These are phyloP conservation scores for Zopfia rhizophila DNA, from an alignment of 2,329 filamentous ascomycete species.

Conservation along the genomic window DNA sequence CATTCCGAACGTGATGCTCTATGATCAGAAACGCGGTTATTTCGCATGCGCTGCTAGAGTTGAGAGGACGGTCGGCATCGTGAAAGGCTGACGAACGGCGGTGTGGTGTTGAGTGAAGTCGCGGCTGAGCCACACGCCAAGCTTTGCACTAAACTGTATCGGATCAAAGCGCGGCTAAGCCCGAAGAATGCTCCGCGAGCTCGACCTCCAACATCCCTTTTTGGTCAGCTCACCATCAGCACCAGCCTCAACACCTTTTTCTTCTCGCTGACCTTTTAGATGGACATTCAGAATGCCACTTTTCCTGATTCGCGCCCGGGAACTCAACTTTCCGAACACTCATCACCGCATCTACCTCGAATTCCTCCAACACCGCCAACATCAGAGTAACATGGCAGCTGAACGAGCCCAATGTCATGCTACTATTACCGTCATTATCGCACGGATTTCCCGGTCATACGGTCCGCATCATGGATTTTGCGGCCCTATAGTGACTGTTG, in stretches of 20 bases:
- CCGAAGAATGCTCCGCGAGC: too few species aligned
- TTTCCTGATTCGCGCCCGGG: constrained; percentile 27
- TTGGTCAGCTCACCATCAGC: constrained; percentile 30
- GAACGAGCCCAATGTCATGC: too few species aligned
- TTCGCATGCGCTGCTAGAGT: too few species aligned
- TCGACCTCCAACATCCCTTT: background rate
- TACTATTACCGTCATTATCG: constrained; percentile 3
- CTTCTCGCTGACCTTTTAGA: constrained; percentile 21
- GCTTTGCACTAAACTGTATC: constrained; percentile 14
- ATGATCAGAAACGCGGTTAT: too few species aligned
- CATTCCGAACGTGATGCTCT: too few species aligned
- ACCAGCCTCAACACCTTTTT: constrained; percentile 28
- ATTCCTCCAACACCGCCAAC: constrained; percentile 18
- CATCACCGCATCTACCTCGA: constrained; percentile 19
- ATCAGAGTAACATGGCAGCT: constrained; percentile 20
- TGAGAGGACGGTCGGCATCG: too few species aligned
- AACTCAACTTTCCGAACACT: constrained; percentile 27
- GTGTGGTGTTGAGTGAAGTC: constrained; percentile 2
- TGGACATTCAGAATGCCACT: constrained; percentile 13
- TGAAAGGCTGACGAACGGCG: constrained; percentile 1
- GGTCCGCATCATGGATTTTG: constrained; percentile 7
- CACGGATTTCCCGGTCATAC: background rate
- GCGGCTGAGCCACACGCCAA: constrained; percentile 5
- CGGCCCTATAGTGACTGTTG: constrained; percentile 1
- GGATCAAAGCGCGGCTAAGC: constrained; percentile 9